Evolutionary conservation across 83 land plant species (phyloP).

Genomic region (Isoetes engelmannii): DNA sequence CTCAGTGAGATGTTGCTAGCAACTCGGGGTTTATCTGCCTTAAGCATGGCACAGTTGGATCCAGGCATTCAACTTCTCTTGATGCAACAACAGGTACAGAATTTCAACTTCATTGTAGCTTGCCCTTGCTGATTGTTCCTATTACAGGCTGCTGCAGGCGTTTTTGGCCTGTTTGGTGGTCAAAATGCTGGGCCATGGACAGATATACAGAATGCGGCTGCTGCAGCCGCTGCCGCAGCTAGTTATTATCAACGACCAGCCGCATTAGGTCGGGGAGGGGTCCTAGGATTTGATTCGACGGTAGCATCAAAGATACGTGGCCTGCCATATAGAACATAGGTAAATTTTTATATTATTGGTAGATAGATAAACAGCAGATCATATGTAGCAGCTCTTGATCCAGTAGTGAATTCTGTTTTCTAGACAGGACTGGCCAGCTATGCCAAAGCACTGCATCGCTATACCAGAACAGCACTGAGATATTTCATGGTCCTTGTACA

Average conservation of each 20-base stretch:
- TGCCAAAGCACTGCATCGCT: too few relatives aligned
- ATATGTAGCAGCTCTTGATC: too few relatives aligned
- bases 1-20: constrained; percentile 22
- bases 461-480: too few relatives aligned
- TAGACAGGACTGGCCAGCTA: too few relatives aligned
- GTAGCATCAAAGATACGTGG: too few relatives aligned
- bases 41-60: constrained; percentile 14
- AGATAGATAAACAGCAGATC: too few relatives aligned
- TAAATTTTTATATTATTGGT: too few relatives aligned
- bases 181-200: constrained; percentile 16
- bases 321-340: too few relatives aligned
- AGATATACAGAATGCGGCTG: constrained; percentile 2
- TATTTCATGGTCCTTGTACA: too few relatives aligned
- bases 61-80: constrained; percentile 16
- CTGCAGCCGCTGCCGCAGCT: constrained; percentile 12
- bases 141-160: constrained; percentile 19
- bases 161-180: constrained; percentile 15
- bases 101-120: neutral
- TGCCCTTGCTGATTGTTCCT: neutral
- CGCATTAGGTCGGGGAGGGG: neutral
- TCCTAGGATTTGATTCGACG: too few relatives aligned
- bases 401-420: too few relatives aligned
- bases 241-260: constrained; percentile 3
- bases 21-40: constrained; percentile 7
- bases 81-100: constrained; percentile 17